Evolutionary conservation across 2,329 filamentous ascomycete species (phyloP).

Genomic region (Iodosphaeria phyllophila): DNA sequence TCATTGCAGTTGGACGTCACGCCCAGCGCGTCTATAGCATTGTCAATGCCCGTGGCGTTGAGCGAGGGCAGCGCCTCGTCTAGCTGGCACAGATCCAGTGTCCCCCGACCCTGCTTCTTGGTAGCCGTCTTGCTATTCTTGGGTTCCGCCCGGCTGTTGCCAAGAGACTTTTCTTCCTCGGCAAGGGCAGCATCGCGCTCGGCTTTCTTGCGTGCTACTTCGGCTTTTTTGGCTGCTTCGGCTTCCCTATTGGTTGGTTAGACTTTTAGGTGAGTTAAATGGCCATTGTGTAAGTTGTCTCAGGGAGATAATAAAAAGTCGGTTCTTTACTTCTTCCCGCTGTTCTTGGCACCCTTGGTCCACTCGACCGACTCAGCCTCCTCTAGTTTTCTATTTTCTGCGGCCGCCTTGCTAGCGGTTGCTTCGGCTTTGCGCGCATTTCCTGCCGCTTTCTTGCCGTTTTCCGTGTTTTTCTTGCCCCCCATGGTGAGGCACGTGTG

Average conservation of each 20-base stretch:
- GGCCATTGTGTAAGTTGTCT: too few relatives aligned
- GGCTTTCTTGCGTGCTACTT: conserved; percentile 74
- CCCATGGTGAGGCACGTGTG: conserved; percentile 33
- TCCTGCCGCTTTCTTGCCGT: conserved; percentile 75
- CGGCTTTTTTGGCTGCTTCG: conserved; percentile 67
- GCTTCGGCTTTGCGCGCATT: conserved; percentile 86
- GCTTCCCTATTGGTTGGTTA: conserved; percentile 56
- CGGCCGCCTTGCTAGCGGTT: conserved; percentile 62
- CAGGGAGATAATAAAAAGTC: conserved; percentile 2
- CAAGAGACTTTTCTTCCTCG: conserved; percentile 61
- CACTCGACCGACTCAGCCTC: conserved; percentile 59
- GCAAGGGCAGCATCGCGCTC: conserved; percentile 69
- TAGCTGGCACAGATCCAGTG: conserved; percentile 59
- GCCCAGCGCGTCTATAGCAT: conserved; percentile 73
- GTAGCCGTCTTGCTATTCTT: conserved; percentile 51
- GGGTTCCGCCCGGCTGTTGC: conserved; percentile 35
- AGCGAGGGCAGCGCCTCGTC: conserved; percentile 46
- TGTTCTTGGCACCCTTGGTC: conserved; percentile 71
- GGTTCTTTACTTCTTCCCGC: conserved; percentile 60
- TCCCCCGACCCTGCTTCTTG: conserved; percentile 41
- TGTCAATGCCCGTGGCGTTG: conserved; percentile 79
- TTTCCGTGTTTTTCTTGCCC: conserved; percentile 56
- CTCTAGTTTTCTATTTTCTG: conserved; percentile 44
- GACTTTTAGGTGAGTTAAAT: too few relatives aligned
- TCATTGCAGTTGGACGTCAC: conserved; percentile 35